Percentiles rank a stretch among this genome's conserved stretches.
Conservation (phyloP, 371 early-diverging fungal genomes). For the Neoconidiobolus thromboides region DNA sequence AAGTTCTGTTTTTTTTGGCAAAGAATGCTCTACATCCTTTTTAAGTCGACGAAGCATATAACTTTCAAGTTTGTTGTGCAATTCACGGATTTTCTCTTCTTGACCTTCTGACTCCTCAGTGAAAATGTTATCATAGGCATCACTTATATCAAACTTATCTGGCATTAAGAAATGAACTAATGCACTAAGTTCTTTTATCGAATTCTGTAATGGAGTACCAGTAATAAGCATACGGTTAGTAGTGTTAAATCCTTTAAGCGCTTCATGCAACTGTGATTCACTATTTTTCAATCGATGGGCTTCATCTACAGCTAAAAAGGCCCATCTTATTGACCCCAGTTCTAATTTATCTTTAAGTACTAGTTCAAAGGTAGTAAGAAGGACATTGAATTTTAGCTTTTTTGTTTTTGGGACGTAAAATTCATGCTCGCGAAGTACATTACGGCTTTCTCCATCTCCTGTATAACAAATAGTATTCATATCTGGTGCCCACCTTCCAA, state of each 20-base stretch:
- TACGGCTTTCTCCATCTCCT: slow-evolving; percentile 64
- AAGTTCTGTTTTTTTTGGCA: slow-evolving; percentile 86
- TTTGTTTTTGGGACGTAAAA: slow-evolving; percentile 36
- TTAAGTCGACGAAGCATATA: slow-evolving; percentile 90
- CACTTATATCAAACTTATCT: slow-evolving; percentile 52
- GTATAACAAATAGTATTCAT: slow-evolving; percentile 79
- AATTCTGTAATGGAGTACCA: slow-evolving; percentile 82
- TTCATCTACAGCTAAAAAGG: slow-evolving; percentile 75
- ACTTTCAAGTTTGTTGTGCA: slow-evolving; percentile 66
- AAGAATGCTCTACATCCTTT: slow-evolving; percentile 92
- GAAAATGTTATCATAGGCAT: slow-evolving; percentile 22
- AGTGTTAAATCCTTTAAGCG: slow-evolving; percentile 50
- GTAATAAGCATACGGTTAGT: slow-evolving; percentile 67
- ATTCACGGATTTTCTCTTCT: slow-evolving; percentile 60
- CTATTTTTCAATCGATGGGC: slow-evolving; percentile 82
- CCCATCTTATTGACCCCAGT: slow-evolving; percentile 60
- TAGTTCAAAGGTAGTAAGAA: slow-evolving; percentile 90
- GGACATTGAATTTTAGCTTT: slow-evolving; percentile 66
- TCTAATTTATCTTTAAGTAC: slow-evolving; percentile 74
- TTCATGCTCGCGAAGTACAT: slow-evolving; percentile 77
- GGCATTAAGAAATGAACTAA: slow-evolving; percentile 72
- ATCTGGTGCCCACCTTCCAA: slow-evolving; percentile 85
- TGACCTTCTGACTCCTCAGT: slow-evolving; percentile 36
- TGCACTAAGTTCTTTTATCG: slow-evolving; percentile 61
- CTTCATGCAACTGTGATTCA: slow-evolving; percentile 72